Percentiles rank a stretch among this genome's conserved stretches.
Evolutionary conservation across 306 rosid species (phyloP).

Genomic region (Lathyrus oleraceus): DNA sequence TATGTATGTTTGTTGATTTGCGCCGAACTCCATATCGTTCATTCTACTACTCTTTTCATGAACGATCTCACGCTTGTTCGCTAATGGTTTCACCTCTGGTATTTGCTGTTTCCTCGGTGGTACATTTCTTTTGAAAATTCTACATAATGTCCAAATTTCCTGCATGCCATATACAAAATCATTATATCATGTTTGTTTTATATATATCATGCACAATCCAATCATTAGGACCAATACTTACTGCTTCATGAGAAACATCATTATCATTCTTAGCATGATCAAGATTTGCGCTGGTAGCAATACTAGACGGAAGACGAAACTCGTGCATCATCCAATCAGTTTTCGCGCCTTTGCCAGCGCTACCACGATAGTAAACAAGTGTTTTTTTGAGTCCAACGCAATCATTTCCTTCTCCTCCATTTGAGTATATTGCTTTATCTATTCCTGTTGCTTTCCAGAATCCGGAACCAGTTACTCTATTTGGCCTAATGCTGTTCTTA

Average conservation of each 20-base stretch:
- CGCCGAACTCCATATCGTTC: slow-evolving; percentile 30
- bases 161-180: slow-evolving; percentile 32
- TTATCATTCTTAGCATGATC: not conserved
- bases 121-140: slow-evolving; percentile 74
- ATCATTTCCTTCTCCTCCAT: slow-evolving; percentile 45
- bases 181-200: not conserved
- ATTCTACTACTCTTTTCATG: slow-evolving; percentile 34
- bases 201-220: not conserved
- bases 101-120: slow-evolving; percentile 50
- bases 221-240: not conserved
- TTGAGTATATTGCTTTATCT: slow-evolving; percentile 45
- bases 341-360: slow-evolving; percentile 91
- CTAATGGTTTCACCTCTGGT: slow-evolving; percentile 51
- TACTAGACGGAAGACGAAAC: slow-evolving; percentile 72
- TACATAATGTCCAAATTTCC: slow-evolving; percentile 96
- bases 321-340: slow-evolving; percentile 99
- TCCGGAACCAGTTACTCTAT: slow-evolving; percentile 82
- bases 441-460: slow-evolving; percentile 98
- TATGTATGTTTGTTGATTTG: slow-evolving; percentile 52
- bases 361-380: slow-evolving; percentile 80
- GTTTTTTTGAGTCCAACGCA: slow-evolving; percentile 92
- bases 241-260: slow-evolving; percentile 39
- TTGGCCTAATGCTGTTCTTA: slow-evolving; percentile 83
- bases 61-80: slow-evolving; percentile 36
- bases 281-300: not conserved